A percentile compares a stretch with the other conserved stretches of the same genome.
phyloP scores from a whole-genome alignment of 805 yeast genomes.

The Ogataea glucozyma region DNA sequence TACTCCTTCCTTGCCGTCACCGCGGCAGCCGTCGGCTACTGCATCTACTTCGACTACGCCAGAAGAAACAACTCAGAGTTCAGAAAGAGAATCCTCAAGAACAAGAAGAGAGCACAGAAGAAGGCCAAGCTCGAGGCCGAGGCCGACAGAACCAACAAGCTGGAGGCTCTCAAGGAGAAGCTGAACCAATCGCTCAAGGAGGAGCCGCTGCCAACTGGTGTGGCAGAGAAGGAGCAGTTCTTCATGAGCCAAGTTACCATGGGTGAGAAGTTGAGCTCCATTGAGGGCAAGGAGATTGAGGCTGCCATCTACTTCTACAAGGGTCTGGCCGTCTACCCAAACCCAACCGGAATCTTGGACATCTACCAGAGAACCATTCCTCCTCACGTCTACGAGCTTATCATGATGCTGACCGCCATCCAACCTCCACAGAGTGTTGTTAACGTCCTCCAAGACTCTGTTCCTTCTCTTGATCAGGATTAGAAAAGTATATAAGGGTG shows the following conservation, averaged over 20 bases:
- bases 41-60: slow-evolving; percentile 86
- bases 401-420: slow-evolving; percentile 86
- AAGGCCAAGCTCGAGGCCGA: slow-evolving; percentile 54
- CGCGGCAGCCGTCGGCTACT: slow-evolving; percentile 67
- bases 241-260: slow-evolving; percentile 81
- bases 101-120: slow-evolving; percentile 61
- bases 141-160: slow-evolving; percentile 58
- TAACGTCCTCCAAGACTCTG: slow-evolving; percentile 54
- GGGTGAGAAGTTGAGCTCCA: slow-evolving; percentile 78
- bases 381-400: slow-evolving; percentile 74
- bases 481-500: not conserved
- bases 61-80: slow-evolving; percentile 83
- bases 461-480: slow-evolving; percentile 28
- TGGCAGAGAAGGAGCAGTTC: slow-evolving; percentile 68
- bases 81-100: slow-evolving; percentile 71
- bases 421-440: slow-evolving; percentile 84
- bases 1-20: slow-evolving; percentile 45
- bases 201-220: slow-evolving; percentile 75
- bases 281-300: slow-evolving; percentile 68
- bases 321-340: slow-evolving; percentile 90
- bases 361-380: slow-evolving; percentile 90
- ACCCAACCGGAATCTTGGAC: slow-evolving; percentile 87
- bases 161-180: slow-evolving; percentile 59
- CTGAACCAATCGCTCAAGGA: slow-evolving; percentile 63
- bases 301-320: slow-evolving; percentile 92